These are phyloP conservation scores for Chrysosporium queenslandicum DNA, from an alignment of 2,329 filamentous ascomycete genomes.

Conservation along the genomic window DNA sequence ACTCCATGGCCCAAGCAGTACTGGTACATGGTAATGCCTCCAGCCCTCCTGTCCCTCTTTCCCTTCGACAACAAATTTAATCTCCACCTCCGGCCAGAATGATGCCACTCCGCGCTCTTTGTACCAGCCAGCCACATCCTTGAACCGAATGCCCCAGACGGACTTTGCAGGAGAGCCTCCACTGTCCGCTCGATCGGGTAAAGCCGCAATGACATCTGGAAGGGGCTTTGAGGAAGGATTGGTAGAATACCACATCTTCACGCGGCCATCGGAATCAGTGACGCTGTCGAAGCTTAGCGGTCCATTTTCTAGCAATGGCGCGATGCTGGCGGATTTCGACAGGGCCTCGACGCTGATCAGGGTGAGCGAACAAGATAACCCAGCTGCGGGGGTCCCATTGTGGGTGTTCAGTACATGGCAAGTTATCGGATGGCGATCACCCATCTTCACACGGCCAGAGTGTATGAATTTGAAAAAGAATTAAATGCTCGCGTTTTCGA, in stretches of 20 bases:
- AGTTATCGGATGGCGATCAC: conserved; percentile 37
- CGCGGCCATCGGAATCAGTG: conserved; percentile 40
- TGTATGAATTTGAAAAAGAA: background rate
- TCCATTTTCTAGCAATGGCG: conserved; percentile 13
- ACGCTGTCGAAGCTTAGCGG: conserved; percentile 29
- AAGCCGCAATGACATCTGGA: conserved; percentile 14
- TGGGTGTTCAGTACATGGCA: conserved; percentile 44
- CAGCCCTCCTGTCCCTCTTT: conserved; percentile 35
- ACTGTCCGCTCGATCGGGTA: conserved; percentile 18
- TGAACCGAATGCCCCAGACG: conserved; percentile 39
- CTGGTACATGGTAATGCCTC: conserved; percentile 44
- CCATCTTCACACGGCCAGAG: conserved; percentile 8
- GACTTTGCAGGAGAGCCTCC: conserved; percentile 25
- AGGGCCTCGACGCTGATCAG: conserved; percentile 47
- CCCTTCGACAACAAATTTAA: conserved; percentile 42
- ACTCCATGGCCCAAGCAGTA: conserved; percentile 42
- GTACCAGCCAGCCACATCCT: conserved; percentile 39
- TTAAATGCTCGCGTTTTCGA: no score
- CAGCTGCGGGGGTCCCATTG: conserved; percentile 36
- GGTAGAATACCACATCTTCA: conserved; percentile 34
- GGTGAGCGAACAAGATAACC: conserved; percentile 42
- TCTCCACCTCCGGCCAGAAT: conserved; percentile 44
- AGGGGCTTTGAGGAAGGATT: conserved; percentile 15
- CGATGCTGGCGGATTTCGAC: background rate
- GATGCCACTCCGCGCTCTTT: conserved; percentile 37